Evolutionary conservation across 331 rosid species (phyloP).

Genomic region (Spiraea crenata): DNA sequence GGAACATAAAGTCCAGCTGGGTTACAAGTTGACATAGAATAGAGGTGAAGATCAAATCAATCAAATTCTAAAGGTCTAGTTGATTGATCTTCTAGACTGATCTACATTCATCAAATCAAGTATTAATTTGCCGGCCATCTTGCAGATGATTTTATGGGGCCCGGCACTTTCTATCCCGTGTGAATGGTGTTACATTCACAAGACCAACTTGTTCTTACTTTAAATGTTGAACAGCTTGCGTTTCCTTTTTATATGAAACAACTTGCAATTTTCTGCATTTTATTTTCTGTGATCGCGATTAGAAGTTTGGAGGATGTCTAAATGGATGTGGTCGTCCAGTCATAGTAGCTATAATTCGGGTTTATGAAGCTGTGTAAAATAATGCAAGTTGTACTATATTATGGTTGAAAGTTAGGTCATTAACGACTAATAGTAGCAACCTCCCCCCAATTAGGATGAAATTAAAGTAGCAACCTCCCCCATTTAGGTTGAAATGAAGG

Average conservation of each 20-base stretch:
- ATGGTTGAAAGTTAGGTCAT: too few relatives aligned
- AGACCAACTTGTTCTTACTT: neutral
- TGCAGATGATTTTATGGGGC: too few relatives aligned
- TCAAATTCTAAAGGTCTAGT: neutral
- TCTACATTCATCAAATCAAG: neutral
- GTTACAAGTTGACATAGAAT: constrained; percentile 1
- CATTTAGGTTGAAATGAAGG: too few relatives aligned
- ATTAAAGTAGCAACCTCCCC: too few relatives aligned
- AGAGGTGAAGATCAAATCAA: neutral
- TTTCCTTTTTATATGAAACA: neutral
- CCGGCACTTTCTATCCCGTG: too few relatives aligned
- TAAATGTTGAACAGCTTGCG: neutral
- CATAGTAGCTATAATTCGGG: too few relatives aligned
- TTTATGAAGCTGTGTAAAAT: too few relatives aligned
- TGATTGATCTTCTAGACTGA: neutral
- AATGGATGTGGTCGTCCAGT: neutral
- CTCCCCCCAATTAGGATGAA: too few relatives aligned
- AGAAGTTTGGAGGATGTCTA: neutral
- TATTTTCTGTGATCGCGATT: neutral
- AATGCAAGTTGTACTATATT: too few relatives aligned
- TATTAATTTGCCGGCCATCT: too few relatives aligned
- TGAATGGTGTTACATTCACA: neutral
- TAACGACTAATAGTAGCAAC: too few relatives aligned
- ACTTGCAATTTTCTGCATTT: neutral
- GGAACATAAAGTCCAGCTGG: neutral